Evolutionary conservation across 2,329 filamentous ascomycete species (phyloP), one percentile per base, ranked within the genome.

Genomic region (Hymenoscyphus repandus): DNA sequence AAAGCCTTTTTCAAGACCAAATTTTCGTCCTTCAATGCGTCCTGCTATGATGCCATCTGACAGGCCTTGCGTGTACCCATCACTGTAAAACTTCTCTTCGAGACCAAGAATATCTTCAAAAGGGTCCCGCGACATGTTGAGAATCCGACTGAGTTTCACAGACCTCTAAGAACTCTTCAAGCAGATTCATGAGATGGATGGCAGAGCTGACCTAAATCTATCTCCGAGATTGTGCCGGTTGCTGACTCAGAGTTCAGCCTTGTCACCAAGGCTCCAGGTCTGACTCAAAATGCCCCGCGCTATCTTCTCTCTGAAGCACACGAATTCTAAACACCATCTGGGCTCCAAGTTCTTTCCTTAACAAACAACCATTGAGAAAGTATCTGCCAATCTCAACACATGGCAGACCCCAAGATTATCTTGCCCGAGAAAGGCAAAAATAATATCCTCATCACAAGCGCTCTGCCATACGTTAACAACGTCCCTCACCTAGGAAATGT

Each of bases 1-100:
- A 62, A 93, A 97, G 0, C 91, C 92, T 58, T 91, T 93, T 66
- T 95, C 87, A 38, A 97, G 80, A 0, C 92, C 93, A 65, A 97
- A 90, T 17, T 90, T 81, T 46, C 90, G 87, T 54, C 93, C 93
- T 75, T 99, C 93, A 57, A 89, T 82, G 51, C 85, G 83, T 36
- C 93, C 93, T 31, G 88, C 85, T 52, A 78, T 77, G 37, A 81
- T 74, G 53, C 93, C 93, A 69, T 96, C 92, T 37, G 76, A 72
- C 43, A 82, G 69, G 39, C 93, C 93, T 49, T 89, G 78, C 5
- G 75, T 69, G 72, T 90, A 92, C 52, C 93, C 93, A 69, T 92
- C 82, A 40, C 80, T 74, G 73, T 96, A 96, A 73, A 92, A 95
- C 53, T 73, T 67, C 49, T 83, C 78, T 65, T 85, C 82, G 15